Base-by-base conservation (phyloP, 2,329 filamentous ascomycete genomes). In the Colletotrichum nymphaeae region DNA sequence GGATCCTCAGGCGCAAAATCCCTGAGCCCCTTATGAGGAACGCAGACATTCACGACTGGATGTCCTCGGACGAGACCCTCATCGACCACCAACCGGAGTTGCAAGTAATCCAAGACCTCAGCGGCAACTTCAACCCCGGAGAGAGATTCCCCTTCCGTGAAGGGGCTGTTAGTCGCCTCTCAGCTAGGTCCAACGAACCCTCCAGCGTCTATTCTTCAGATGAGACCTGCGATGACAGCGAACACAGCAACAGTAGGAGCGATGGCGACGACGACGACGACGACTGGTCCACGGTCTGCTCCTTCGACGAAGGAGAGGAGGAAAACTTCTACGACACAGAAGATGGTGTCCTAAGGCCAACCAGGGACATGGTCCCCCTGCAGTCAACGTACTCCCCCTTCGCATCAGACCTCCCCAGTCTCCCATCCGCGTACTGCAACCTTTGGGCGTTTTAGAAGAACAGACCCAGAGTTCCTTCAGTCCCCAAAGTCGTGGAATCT, bases 401-500 rank as follows among this genome's bases (percentile, higher is more conserved):
- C 30, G 12, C 8, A 26, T 24, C 24, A 28, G 37, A 56, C 3
- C 5, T 59, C 7, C 19, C 52, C 42, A 75, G 71, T 78, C 81
- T 14, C 77, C 81, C 69, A 19, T n/a, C 42, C 19, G 42, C 19
- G 42, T 49, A 49, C 37, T 42, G 37, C 42, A 8, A 4, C 42
- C 19, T n/a, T 4, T n/a, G 42, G 19, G 42, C 42, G 7, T n/a
- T n/a, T 8, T 49, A 49, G 19, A 22, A n/a, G 42, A 22, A 22
- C 42, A 49, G 42, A 42, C 37, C 42, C 7, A 49, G 19, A n/a
- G 2, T n/a, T n/a, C n/a, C 42, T 11, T 49, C 42, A 49, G 19
- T n/a, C 42, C 42, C 22, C 42, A 49, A 84, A 76, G 8, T 78
- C 78, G 78, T 90, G 88, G 77, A 87, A 90, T 28, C 88, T 84